phyloP scores from a whole-genome alignment of 1,284 basidiomycete species.

The Cutaneotrichosporon sp. region DNA sequence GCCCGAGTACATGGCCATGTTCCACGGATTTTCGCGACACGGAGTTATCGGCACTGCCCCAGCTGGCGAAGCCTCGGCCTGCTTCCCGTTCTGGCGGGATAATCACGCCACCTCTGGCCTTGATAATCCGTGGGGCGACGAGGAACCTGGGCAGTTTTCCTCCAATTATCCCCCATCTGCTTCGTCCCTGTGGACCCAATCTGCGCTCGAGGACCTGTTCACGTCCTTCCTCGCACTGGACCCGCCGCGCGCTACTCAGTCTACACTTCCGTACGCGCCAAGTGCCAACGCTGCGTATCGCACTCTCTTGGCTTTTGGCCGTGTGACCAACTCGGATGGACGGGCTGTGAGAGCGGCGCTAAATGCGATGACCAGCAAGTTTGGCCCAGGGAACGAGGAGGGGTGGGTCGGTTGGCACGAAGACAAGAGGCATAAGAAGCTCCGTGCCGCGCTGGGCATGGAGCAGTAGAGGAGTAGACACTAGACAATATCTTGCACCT shows the following conservation, averaged over 20 bases:
- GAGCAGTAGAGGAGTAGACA: conserved; percentile 1
- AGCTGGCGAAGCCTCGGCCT: conserved; percentile 9
- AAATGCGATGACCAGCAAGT: conserved; percentile 37
- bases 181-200: conserved; percentile 23
- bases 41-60: conserved; percentile 22
- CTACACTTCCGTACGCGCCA: conserved; percentile 20
- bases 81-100: conserved; percentile 13
- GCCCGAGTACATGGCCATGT: conserved; percentile 61
- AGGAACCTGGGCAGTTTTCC: conserved; percentile 3
- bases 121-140: conserved; percentile 8
- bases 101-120: conserved; percentile 1
- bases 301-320: conserved; percentile 37
- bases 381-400: conserved; percentile 30
- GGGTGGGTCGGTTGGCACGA: conserved; percentile 34
- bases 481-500: conserved; percentile 2
- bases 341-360: conserved; percentile 29
- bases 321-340: conserved; percentile 33
- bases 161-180: conserved; percentile 5
- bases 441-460: conserved; percentile 12
- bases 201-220: conserved; percentile 30
- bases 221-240: conserved; percentile 25
- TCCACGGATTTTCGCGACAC: conserved; percentile 65
- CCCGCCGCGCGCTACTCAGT: conserved; percentile 1
- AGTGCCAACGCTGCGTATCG: conserved; percentile 28
- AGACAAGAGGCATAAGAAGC: conserved; percentile 24